These are phyloP conservation scores for Pseudocercospora crystallina DNA, from an alignment of 2,329 filamentous ascomycete genomes.

Conservation along the genomic window DNA sequence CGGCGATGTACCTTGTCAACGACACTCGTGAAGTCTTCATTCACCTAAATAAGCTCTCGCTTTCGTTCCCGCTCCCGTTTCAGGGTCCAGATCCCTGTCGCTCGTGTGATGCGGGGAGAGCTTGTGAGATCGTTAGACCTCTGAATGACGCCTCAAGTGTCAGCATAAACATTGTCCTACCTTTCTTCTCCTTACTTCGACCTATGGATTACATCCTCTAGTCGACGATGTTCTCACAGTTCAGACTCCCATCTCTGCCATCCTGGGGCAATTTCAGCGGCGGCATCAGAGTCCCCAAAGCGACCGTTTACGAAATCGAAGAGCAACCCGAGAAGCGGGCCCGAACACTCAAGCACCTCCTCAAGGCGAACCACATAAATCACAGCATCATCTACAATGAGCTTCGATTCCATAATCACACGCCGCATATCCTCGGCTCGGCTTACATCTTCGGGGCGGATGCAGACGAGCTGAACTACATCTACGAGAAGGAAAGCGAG, in stretches of 20 bases:
- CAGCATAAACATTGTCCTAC: too few species aligned
- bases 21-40: too few species aligned
- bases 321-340: conserved; percentile 74
- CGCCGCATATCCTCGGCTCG: conserved; percentile 77
- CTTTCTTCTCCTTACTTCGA: too few species aligned
- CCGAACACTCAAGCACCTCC: conserved; percentile 81
- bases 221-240: conserved; percentile 28
- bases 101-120: too few species aligned
- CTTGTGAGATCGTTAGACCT: too few species aligned
- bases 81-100: too few species aligned
- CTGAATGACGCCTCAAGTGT: too few species aligned
- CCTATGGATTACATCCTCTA: too few species aligned
- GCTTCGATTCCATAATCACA: conserved; percentile 76
- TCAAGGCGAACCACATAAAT: conserved; percentile 90
- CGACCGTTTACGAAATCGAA: conserved; percentile 77
- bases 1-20: too few species aligned
- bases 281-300: conserved; percentile 58
- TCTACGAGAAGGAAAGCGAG: conserved; percentile 77
- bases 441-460: conserved; percentile 82
- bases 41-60: too few species aligned
- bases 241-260: conserved; percentile 31
- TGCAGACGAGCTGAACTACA: conserved; percentile 68
- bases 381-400: conserved; percentile 79
- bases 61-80: too few species aligned
- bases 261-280: conserved; percentile 26